phyloP scores from a whole-genome alignment of 2,329 filamentous ascomycete species.

The Ceratocystis cubensis region DNA sequence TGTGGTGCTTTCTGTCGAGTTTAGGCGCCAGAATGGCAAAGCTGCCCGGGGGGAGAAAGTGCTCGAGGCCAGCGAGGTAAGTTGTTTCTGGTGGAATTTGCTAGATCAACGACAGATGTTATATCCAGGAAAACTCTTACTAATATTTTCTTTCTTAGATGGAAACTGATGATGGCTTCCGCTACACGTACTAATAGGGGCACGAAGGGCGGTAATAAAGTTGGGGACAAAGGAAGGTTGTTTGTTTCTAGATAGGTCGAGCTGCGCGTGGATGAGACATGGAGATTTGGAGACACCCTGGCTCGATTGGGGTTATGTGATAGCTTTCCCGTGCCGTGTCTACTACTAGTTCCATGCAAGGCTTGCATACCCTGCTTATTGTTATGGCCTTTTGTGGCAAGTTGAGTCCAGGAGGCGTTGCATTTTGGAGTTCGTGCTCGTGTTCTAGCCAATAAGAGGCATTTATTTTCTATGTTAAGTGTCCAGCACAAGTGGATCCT shows the following conservation, averaged over 20 bases:
- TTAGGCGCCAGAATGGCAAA: conserved; percentile 35
- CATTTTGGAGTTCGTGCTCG: not conserved
- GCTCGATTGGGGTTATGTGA: no score
- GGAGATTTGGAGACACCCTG: not conserved
- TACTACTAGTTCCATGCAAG: not conserved
- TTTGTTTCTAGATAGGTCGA: not conserved
- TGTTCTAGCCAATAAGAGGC: not conserved
- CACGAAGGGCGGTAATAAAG: not conserved
- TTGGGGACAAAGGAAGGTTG: not conserved
- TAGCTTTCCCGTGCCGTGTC: no score
- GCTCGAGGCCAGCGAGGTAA: conserved; percentile 38
- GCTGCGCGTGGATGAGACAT: not conserved
- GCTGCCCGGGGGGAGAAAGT: conserved; percentile 42
- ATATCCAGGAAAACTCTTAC: not conserved
- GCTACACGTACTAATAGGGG: conserved; percentile 17
- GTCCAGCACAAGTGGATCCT: not conserved
- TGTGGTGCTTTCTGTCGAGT: conserved; percentile 31
- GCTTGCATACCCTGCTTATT: not conserved
- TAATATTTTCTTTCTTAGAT: conserved; percentile 15
- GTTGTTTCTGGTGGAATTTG: not conserved
- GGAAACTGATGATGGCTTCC: conserved; percentile 20
- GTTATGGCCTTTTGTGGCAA: not conserved
- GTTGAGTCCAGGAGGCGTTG: not conserved
- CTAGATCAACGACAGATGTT: not conserved
- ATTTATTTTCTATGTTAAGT: not conserved